phyloP scores from a whole-genome alignment of 1,139 yeast genomes.

The Geotrichum reessii region DNA sequence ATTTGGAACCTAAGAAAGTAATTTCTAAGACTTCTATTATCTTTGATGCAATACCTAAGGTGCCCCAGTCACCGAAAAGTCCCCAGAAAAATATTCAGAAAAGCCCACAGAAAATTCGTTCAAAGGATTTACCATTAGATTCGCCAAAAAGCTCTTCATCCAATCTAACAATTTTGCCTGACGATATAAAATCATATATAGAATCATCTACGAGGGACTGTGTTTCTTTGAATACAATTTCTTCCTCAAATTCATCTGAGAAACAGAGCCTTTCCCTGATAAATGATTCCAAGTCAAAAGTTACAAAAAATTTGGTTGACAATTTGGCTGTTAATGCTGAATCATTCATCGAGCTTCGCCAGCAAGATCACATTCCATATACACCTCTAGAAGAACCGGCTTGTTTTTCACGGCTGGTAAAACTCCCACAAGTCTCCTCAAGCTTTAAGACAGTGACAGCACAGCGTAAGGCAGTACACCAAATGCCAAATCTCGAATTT shows the following conservation, averaged over 20 bases:
- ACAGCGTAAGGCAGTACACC: slow-evolving; percentile 4
- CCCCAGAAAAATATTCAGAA: not conserved
- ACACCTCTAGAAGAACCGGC: not conserved
- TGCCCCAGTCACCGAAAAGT: not conserved
- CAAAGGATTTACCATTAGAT: not conserved
- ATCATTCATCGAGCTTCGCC: not conserved
- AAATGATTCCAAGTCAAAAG: not conserved
- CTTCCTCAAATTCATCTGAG: not conserved
- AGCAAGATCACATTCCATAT: not conserved
- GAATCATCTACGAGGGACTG: not conserved
- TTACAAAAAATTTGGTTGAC: not conserved
- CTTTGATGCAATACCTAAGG: not conserved
- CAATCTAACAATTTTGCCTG: not conserved
- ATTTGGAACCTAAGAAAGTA: not conserved
- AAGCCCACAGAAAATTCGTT: not conserved
- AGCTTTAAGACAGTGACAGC: not conserved
- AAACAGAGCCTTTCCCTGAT: not conserved
- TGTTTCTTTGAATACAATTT: not conserved
- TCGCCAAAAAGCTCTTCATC: not conserved
- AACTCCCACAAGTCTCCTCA: not conserved
- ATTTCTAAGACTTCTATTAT: not conserved
- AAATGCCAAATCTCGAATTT: slow-evolving; percentile 4
- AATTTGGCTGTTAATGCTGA: not conserved
- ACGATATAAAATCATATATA: not conserved
- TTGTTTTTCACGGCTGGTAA: not conserved